Conservation (phyloP, 2,329 filamentous ascomycete species). For the Fusarium mexicanum region DNA sequence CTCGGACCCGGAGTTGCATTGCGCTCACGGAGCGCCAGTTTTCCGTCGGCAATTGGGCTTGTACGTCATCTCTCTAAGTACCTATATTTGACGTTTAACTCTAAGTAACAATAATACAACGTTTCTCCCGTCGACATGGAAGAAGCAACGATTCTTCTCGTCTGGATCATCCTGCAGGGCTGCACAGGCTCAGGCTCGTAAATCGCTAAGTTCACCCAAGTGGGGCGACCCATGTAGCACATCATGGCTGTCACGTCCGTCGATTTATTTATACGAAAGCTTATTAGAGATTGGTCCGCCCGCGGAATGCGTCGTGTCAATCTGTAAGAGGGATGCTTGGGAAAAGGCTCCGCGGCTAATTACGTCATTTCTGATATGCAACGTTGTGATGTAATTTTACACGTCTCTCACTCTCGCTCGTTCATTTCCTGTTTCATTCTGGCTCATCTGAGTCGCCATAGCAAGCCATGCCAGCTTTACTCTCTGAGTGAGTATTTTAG, state of each 20-base stretch:
- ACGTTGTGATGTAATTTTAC: neutral
- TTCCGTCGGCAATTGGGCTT: neutral
- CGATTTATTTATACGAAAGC: neutral
- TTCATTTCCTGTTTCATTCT: neutral
- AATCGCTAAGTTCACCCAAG: neutral
- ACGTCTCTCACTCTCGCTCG: neutral
- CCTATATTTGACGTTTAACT: neutral
- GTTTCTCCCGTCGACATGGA: neutral
- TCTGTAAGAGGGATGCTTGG: neutral
- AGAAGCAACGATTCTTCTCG: neutral
- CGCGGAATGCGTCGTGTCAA: neutral
- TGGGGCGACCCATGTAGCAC: neutral
- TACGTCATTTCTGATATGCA: neutral
- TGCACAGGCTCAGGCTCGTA: neutral
- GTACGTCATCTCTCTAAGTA: neutral
- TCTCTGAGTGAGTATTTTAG: no score
- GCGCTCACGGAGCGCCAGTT: neutral
- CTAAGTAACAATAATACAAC: rapidly evolving
- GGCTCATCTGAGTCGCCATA: neutral
- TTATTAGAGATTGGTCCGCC: neutral
- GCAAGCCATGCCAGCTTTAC: neutral
- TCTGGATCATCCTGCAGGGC: neutral
- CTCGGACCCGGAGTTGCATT: neutral
- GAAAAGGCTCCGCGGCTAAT: neutral
- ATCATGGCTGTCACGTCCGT: neutral